A percentile compares a stretch with the other conserved stretches of the same genome.
phyloP scores from a whole-genome alignment of 2,329 filamentous ascomycete species.

The Fusarium sp. region DNA sequence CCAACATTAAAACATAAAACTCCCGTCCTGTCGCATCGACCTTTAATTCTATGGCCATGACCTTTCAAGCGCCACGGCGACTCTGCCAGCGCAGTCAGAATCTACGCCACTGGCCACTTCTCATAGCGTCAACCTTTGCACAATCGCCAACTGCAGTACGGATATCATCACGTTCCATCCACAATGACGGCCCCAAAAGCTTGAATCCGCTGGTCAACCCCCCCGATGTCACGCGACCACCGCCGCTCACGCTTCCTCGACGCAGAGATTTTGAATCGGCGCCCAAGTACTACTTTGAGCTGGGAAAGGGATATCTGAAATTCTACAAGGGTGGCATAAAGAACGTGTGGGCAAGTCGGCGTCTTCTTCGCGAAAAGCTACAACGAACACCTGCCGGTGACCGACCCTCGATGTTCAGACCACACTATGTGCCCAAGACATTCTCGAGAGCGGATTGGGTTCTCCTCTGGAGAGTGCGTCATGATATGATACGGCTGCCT shows the following conservation, averaged over 20 bases:
- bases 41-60: conserved; percentile 48
- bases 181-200: conserved; percentile 48
- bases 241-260: conserved; percentile 73
- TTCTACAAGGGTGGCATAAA: conserved; percentile 93
- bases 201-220: conserved; percentile 72
- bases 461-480: conserved; percentile 73
- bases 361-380: conserved; percentile 62
- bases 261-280: conserved; percentile 57
- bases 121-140: conserved; percentile 1
- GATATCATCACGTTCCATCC: conserved; percentile 40
- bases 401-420: conserved; percentile 57
- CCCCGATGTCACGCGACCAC: conserved; percentile 78
- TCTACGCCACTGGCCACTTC: conserved; percentile 36
- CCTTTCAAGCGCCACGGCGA: conserved; percentile 51
- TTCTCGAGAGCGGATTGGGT: conserved; percentile 77
- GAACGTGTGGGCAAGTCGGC: conserved; percentile 77
- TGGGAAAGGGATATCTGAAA: conserved; percentile 80
- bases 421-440: conserved; percentile 52
- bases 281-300: conserved; percentile 65
- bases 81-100: conserved; percentile 44
- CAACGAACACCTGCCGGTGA: conserved; percentile 67
- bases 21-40: conserved; percentile 22
- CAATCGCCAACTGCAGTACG: conserved; percentile 19
- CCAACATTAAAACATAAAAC: conserved; percentile 17
- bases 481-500: conserved; percentile 83